Base-by-base conservation (phyloP, 192 early-diverging fungal species). In the Cetraspora pellucida region DNA sequence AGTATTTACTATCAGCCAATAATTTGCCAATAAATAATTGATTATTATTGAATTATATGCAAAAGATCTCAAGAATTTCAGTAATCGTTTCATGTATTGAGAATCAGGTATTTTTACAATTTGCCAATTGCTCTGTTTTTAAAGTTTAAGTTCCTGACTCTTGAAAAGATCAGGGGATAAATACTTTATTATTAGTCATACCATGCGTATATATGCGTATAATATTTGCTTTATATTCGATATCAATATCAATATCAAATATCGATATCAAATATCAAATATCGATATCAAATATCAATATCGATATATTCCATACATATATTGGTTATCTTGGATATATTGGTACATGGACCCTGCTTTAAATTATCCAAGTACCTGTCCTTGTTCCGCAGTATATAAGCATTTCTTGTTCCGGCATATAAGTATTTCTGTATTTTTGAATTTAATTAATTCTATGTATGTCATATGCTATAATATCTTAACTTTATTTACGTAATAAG, bases 291-390 rank as follows among this genome's bases (percentile, higher is more conserved):
- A 14, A 30, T 64, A 30, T 64, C 31, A 17, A 30, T 23, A 63
- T 30, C 28, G 27, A 31, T 19, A 30, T 17, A 25, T 27, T 16
- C 2, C 2, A 7, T 17, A 11, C 28, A 64, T 31, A 30, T 17
- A 30, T 27, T 9, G 14, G 13, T 14, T 25, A 27, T 27, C 25
- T 27, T 61, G 60, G 31, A 65, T 65, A 65, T 44, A 65, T 65
- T 17, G 63, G 63, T 65, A 65, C 19, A 65, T 65, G 63, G 63
- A 65, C 63, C 63, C 63, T 65, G 63, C 63, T 65, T 65, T 65
- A 43, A 31, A 19, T 58, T 63, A 37, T 65, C 43, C 17, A n/a
- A 9, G 30, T 37, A 43, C 43, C 4, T 28, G 43, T 43, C 28
- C n/a, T 14, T 30, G 9, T n/a, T 65, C 31, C 17, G n/a, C 28